phyloP scores from a whole-genome alignment of 2,329 filamentous ascomycete genomes.

The Didymella pomorum region DNA sequence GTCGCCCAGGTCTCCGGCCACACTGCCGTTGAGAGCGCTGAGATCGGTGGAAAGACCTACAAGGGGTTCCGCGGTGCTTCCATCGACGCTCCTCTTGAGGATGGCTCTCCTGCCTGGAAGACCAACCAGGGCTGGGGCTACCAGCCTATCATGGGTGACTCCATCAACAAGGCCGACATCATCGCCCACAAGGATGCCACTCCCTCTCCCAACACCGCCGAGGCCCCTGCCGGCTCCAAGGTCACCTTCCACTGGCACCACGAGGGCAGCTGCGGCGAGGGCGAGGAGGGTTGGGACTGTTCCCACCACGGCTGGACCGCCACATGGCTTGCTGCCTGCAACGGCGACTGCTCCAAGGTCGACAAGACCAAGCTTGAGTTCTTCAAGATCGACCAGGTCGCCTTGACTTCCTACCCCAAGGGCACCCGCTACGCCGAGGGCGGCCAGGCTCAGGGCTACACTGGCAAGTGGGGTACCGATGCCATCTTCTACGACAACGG shows the following conservation, averaged over 20 bases:
- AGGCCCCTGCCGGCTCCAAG: conserved; percentile 38
- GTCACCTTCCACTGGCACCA: conserved; percentile 47
- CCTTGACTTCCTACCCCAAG: conserved; percentile 38
- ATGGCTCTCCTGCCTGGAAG: conserved; percentile 45
- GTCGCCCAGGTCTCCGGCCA: conserved; percentile 36
- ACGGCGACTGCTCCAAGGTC: conserved; percentile 45
- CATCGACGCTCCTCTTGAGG: conserved; percentile 35
- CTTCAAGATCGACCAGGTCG: conserved; percentile 47
- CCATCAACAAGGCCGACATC: conserved; percentile 40
- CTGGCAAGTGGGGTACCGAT: conserved; percentile 46
- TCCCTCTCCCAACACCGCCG: conserved; percentile 41
- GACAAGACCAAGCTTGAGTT: conserved; percentile 42
- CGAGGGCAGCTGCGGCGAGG: conserved; percentile 32
- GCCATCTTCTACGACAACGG: conserved; percentile 47
- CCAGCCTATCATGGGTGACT: conserved; percentile 39
- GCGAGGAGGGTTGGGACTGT: conserved; percentile 46
- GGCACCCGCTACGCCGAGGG: conserved; percentile 39
- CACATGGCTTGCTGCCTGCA: conserved; percentile 43
- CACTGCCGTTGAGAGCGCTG: conserved; percentile 39
- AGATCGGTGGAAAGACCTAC: conserved; percentile 41
- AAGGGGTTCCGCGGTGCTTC: conserved; percentile 37
- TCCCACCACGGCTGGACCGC: conserved; percentile 46
- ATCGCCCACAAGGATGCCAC: conserved; percentile 44
- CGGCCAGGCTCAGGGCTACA: conserved; percentile 26
- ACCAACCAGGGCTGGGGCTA: conserved; percentile 46